These are phyloP conservation scores for Xylariaceae sp. DNA, from an alignment of 2,329 filamentous ascomycete genomes.

Conservation along the genomic window DNA sequence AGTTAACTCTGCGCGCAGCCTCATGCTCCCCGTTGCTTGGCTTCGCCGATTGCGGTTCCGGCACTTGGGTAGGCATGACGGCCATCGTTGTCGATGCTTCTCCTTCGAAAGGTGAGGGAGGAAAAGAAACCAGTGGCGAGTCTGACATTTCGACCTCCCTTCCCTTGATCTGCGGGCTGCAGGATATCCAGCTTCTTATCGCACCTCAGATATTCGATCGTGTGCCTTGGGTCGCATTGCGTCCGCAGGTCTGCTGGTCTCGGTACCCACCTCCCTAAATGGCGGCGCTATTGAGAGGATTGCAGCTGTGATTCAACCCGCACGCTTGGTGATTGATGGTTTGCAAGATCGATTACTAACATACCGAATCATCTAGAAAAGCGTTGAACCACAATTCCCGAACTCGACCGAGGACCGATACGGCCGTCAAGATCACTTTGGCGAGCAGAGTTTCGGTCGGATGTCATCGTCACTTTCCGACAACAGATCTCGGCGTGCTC, in stretches of 20 bases:
- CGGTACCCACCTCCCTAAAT: slow-evolving; percentile 5
- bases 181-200: slow-evolving; percentile 5
- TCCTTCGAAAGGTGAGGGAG: background rate
- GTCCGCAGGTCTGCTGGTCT: slow-evolving; percentile 2
- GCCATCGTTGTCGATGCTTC: slow-evolving; percentile 5
- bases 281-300: background rate
- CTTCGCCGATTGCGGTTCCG: background rate
- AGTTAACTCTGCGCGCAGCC: slow-evolving; percentile 13
- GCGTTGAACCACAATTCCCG: background rate
- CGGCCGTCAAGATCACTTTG: background rate
- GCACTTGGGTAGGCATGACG: background rate
- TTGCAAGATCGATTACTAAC: slow-evolving; percentile 17
- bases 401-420: background rate
- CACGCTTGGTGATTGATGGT: background rate
- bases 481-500: too few species aligned
- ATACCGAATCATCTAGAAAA: slow-evolving; percentile 15
- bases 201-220: background rate
- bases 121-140: background rate
- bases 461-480: too few species aligned
- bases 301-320: background rate
- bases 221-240: slow-evolving; percentile 1
- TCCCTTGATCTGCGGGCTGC: background rate
- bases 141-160: background rate
- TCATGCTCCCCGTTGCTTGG: slow-evolving; percentile 8
- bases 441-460: too few species aligned